A percentile compares a stretch with the other conserved stretches of the same genome.
These are phyloP conservation scores for Syncephalastrum racemosum DNA, from an alignment of 371 early-diverging fungal species.

Conservation along the genomic window DNA sequence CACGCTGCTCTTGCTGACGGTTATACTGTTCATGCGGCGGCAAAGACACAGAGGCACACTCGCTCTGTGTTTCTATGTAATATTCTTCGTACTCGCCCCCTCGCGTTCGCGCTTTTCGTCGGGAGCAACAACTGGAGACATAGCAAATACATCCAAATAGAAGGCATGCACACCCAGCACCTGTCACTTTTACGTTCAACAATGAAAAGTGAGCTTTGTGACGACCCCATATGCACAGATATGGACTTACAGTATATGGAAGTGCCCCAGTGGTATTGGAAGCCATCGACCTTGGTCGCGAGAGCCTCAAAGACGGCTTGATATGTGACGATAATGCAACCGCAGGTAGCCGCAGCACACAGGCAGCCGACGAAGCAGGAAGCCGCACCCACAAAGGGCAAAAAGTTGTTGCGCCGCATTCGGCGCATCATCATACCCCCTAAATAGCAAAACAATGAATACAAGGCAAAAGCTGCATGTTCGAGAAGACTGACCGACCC, in stretches of 20 bases:
- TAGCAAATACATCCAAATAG: too few species aligned
- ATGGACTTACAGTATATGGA: slow-evolving; percentile 27
- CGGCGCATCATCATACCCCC: slow-evolving; percentile 10
- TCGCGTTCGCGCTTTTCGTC: too few species aligned
- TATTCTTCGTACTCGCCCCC: too few species aligned
- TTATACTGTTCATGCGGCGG: too few species aligned
- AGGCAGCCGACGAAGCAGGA: slow-evolving; percentile 20
- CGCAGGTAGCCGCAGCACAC: slow-evolving; percentile 26
- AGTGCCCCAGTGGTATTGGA: slow-evolving; percentile 33
- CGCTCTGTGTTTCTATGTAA: too few species aligned
- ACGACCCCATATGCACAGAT: too few species aligned
- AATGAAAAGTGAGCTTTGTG: too few species aligned
- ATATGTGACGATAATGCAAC: slow-evolving; percentile 23
- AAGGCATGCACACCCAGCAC: too few species aligned
- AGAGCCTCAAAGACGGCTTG: slow-evolving; percentile 24
- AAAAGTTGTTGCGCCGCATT: slow-evolving; percentile 25
- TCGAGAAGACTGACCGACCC: slow-evolving; percentile 17
- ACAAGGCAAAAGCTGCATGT: neutral
- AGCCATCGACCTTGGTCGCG: slow-evolving; percentile 16
- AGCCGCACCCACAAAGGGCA: slow-evolving; percentile 28
- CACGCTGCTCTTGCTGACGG: too few species aligned
- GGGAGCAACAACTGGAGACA: too few species aligned
- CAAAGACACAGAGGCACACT: too few species aligned
- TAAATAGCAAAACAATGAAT: slow-evolving; percentile 1
- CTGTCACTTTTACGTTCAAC: too few species aligned